Conservation (phyloP, 2,329 filamentous ascomycete species). For the Colletotrichum sp. region DNA sequence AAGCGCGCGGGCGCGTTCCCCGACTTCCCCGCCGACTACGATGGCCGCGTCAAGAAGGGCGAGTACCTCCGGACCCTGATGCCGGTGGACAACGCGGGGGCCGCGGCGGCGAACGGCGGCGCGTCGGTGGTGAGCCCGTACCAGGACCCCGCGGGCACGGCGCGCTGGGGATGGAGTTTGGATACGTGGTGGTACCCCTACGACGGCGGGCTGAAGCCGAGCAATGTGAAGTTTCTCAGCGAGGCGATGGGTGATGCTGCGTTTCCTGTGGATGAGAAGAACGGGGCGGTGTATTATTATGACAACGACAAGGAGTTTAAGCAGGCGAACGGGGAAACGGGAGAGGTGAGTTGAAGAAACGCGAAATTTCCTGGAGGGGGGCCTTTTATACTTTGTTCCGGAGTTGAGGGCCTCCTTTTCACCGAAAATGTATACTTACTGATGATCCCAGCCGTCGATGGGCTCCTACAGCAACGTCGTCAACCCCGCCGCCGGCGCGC, state of each 20-base stretch:
- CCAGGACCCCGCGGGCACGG: neutral
- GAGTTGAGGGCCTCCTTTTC: accelerated
- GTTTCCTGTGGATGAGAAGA: neutral
- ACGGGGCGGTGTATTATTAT: neutral
- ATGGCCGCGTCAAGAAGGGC: neutral
- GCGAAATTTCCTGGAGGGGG: neutral
- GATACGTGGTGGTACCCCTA: neutral
- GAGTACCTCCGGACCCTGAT: neutral
- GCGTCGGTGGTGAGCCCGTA: neutral
- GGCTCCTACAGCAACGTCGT: neutral
- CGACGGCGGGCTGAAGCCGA: neutral
- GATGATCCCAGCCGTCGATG: neutral
- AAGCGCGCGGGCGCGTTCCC: neutral
- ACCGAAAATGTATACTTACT: neutral
- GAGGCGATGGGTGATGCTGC: neutral
- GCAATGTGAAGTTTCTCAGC: neutral
- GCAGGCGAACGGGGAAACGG: neutral
- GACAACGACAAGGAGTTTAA: neutral
- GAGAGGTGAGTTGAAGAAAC: neutral
- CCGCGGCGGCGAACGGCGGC: neutral
- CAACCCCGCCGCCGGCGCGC: neutral
- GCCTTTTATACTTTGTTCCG: accelerated
- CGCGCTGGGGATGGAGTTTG: neutral
- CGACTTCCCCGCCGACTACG: neutral
- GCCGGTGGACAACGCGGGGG: neutral